Evolutionary conservation across 768 basidiomycete species (phyloP), one percentile per base, ranked within the genome.

Genomic region (Trametes coccinea): DNA sequence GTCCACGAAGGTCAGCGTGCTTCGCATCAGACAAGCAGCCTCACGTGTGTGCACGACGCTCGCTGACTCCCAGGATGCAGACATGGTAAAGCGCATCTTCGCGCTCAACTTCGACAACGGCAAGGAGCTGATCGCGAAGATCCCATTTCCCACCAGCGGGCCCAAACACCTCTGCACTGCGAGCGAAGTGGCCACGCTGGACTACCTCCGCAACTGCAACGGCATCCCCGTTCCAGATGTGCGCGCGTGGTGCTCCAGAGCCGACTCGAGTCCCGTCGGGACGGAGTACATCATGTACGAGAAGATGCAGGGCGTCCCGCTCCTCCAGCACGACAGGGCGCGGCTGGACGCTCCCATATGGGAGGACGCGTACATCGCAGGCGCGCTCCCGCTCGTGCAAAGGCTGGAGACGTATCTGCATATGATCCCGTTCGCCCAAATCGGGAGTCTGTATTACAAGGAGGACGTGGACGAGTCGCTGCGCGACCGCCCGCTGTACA

Each of bases 251-350:
- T 56, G 56, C 37, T 56, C 61, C 27, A 27, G 41, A 17, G 61
- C 64, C 2, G 78, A 67, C 11, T 70, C 78, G 66, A 79, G 78
- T 59, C 74, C 67, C 0, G 81, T 80, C 9, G 63, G 72, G 48
- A 76, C 77, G 3, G 76, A 79, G 70, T 80, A 78, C 62, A 79
- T 82, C 41, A 75, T 81, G 52, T 80, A 79, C 78, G 77, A 81
- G 58, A 77, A 75, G 27, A 39, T 59, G 7, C 44, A 52, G n/a
- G 64, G 64, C 7, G 51, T 52, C 10, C 34, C 30, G 16, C 61
- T 62, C 5, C 16, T 29, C 7, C 13, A 45, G 13, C 51, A 63
- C 34, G 17, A 63, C 17, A 34, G 13, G 11, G 34, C 34, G 34
- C 5, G 11, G 34, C 34, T 37, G 6, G 11, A 37, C 11, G 34